Conservation (phyloP, 768 basidiomycete genomes). For the Infundibulicybe gibba region DNA sequence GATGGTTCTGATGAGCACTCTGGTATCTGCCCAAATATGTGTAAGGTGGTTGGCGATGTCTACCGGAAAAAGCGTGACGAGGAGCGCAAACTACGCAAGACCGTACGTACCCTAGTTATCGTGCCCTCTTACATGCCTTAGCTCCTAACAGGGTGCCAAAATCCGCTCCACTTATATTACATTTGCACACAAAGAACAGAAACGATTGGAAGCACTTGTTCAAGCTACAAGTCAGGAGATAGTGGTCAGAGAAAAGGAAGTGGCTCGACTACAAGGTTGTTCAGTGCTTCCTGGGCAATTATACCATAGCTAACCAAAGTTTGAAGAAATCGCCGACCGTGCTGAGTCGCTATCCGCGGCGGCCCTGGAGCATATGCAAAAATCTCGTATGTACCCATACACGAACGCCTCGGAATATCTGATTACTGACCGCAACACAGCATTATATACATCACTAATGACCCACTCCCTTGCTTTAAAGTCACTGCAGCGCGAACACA, state of each 20-base stretch:
- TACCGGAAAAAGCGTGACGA: slow-evolving; percentile 67
- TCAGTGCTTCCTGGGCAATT: not conserved
- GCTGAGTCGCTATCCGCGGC: slow-evolving; percentile 77
- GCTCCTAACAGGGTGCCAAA: slow-evolving; percentile 74
- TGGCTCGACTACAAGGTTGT: slow-evolving; percentile 67
- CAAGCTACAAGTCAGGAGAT: slow-evolving; percentile 56
- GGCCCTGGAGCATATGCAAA: slow-evolving; percentile 79
- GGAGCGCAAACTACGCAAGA: slow-evolving; percentile 76
- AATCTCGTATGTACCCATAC: slow-evolving; percentile 62
- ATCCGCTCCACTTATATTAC: slow-evolving; percentile 86
- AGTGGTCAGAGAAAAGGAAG: slow-evolving; percentile 61
- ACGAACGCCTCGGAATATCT: not conserved
- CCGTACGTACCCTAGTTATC: slow-evolving; percentile 41
- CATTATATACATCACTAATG: slow-evolving; percentile 73
- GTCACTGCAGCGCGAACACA: slow-evolving; percentile 69
- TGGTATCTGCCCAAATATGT: slow-evolving; percentile 77
- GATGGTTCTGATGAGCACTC: slow-evolving; percentile 91
- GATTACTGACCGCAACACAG: slow-evolving; percentile 32
- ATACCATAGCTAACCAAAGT: not conserved
- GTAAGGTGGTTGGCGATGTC: slow-evolving; percentile 68
- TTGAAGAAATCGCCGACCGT: slow-evolving; percentile 69
- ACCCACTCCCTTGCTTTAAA: slow-evolving; percentile 73
- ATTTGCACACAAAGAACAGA: slow-evolving; percentile 88
- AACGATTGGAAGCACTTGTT: slow-evolving; percentile 67
- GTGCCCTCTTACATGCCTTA: not conserved